A percentile compares a stretch with the other conserved stretches of the same genome.
phyloP scores from a whole-genome alignment of 2,329 filamentous ascomycete genomes.

The Aspergillus nomiae region DNA sequence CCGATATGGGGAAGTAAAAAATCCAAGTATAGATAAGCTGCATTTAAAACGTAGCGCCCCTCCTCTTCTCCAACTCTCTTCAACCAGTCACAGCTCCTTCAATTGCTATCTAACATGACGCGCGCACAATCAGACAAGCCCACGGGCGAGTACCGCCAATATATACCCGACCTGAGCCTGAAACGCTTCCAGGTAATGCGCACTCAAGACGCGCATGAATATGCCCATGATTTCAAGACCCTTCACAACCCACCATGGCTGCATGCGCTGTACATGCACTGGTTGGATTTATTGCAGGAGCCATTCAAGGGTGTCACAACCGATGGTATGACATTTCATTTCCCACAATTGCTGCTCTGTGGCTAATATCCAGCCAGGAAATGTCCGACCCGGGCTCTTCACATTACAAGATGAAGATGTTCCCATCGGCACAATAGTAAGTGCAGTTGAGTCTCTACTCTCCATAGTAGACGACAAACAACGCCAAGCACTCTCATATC shows the following conservation, averaged over 20 bases:
- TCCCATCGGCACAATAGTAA: constrained; percentile 59
- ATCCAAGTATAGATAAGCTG: constrained; percentile 5
- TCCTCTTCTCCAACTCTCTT: background rate
- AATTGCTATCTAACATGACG: constrained; percentile 10
- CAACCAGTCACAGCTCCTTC: background rate
- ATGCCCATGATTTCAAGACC: constrained; percentile 63
- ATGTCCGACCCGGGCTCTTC: constrained; percentile 58
- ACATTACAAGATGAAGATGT: constrained; percentile 64
- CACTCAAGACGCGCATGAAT: constrained; percentile 63
- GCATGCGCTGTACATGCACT: constrained; percentile 61
- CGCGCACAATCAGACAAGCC: constrained; percentile 15
- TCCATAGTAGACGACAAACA: constrained; percentile 53
- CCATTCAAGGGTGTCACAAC: constrained; percentile 71
- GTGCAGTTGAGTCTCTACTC: constrained; percentile 52
- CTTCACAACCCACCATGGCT: constrained; percentile 67
- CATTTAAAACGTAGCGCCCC: background rate
- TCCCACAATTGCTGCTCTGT: background rate
- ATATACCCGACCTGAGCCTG: constrained; percentile 63
- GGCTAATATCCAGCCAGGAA: constrained; percentile 32
- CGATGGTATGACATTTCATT: constrained; percentile 54
- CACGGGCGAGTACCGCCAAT: constrained; percentile 55
- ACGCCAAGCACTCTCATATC: constrained; percentile 53
- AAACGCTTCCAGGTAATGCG: constrained; percentile 66
- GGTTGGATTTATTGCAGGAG: constrained; percentile 60
- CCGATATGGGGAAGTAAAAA: background rate